A percentile compares a stretch with the other conserved stretches of the same genome.
Conservation (phyloP, 306 rosid genomes). For the Elaeagnus macrophylla region DNA sequence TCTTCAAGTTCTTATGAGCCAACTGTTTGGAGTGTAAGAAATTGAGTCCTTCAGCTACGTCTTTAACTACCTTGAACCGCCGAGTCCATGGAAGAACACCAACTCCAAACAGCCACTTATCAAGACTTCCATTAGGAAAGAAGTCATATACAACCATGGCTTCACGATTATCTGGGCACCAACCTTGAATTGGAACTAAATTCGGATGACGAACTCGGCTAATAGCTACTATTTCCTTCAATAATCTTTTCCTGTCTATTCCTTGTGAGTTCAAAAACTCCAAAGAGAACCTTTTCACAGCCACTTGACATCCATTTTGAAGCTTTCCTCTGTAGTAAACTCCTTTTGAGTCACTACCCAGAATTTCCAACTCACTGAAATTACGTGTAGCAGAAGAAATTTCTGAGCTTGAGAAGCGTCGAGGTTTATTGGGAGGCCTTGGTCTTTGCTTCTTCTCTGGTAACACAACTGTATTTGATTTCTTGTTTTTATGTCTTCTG, state of each 20-base stretch:
- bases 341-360: conserved; percentile 4
- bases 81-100: conserved; percentile 8
- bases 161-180: conserved; percentile 2
- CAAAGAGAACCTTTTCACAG: neutral
- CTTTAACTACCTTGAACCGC: conserved; percentile 6
- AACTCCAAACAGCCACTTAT: conserved; percentile 4
- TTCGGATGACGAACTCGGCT: neutral
- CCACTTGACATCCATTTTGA: conserved; percentile 1
- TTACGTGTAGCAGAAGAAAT: neutral
- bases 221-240: conserved; percentile 1
- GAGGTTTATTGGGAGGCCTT: neutral
- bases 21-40: conserved; percentile 2
- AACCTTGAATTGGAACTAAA: conserved; percentile 5
- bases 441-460: conserved; percentile 1
- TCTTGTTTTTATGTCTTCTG: neutral
- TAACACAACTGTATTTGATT: neutral
- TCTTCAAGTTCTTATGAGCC: conserved; percentile 5
- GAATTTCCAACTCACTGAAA: neutral
- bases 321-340: conserved; percentile 4
- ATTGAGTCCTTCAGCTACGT: conserved; percentile 1
- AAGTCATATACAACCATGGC: neutral
- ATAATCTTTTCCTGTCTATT: neutral
- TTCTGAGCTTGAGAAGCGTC: neutral
- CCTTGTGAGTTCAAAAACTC: neutral
- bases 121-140: conserved; percentile 1